Evolutionary conservation across 1,139 yeast species (phyloP).

Genomic region (Pichia sp.): DNA sequence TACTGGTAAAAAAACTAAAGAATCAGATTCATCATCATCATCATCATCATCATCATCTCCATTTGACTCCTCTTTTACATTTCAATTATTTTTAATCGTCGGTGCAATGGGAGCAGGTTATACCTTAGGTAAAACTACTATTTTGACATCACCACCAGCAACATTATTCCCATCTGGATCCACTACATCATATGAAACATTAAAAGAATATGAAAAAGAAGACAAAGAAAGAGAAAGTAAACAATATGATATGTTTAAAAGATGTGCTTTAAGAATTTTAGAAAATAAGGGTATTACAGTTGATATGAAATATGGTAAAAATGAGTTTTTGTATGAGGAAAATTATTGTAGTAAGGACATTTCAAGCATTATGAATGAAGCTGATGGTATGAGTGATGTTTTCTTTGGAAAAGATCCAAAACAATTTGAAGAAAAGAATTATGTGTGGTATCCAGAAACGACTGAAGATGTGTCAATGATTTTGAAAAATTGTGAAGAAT

Average conservation of each 20-base stretch:
- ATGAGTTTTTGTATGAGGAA: slow-evolving; percentile 16
- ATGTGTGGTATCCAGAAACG: slow-evolving; percentile 20
- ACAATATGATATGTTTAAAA: slow-evolving; percentile 23
- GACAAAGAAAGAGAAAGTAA: slow-evolving; percentile 16
- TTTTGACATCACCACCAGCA: slow-evolving; percentile 24
- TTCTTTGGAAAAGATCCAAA: slow-evolving; percentile 33
- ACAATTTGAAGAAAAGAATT: slow-evolving; percentile 25
- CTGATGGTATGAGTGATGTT: slow-evolving; percentile 39
- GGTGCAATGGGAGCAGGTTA: slow-evolving; percentile 31
- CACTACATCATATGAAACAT: slow-evolving; percentile 23
- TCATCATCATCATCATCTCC: slow-evolving; percentile 15
- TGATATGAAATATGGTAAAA: slow-evolving; percentile 20
- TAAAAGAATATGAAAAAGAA: slow-evolving; percentile 19
- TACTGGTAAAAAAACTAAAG: slow-evolving; percentile 1
- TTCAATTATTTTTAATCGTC: slow-evolving; percentile 26
- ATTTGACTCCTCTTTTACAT: slow-evolving; percentile 27
- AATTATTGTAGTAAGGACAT: slow-evolving; percentile 30
- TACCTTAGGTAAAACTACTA: slow-evolving; percentile 25
- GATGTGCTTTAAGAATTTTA: slow-evolving; percentile 23
- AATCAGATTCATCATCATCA: slow-evolving; percentile 17
- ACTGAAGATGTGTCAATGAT: slow-evolving; percentile 23
- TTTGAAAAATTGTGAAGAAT: slow-evolving; percentile 23
- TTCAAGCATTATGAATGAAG: slow-evolving; percentile 32
- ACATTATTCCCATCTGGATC: slow-evolving; percentile 27
- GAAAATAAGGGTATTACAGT: slow-evolving; percentile 25